Conservation (phyloP, 2,329 filamentous ascomycete genomes). For the Neofusicoccum ribis region DNA sequence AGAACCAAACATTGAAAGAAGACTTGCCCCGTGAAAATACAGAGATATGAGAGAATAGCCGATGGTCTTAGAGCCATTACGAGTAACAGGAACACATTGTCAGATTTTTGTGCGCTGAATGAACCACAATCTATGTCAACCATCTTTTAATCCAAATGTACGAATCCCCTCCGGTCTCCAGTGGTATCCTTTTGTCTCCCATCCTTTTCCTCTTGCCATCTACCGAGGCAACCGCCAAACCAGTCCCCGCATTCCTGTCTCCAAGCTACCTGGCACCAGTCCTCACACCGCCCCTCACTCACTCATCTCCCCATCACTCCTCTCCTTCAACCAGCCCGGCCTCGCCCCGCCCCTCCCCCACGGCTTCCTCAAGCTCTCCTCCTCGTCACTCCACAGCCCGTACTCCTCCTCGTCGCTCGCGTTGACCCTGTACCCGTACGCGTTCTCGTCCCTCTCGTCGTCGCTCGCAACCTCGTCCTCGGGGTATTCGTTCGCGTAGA, state of each 20-base stretch:
- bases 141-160: too few species aligned
- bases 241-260: background rate
- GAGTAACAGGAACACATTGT: too few species aligned
- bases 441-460: constrained; percentile 57
- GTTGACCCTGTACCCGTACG: constrained; percentile 42
- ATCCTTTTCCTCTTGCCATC: too few species aligned
- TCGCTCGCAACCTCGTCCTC: constrained; percentile 76
- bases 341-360: background rate
- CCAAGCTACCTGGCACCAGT: background rate
- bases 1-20: too few species aligned
- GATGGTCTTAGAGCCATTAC: too few species aligned
- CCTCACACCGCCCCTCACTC: background rate
- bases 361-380: constrained; percentile 25
- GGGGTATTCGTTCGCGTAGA: constrained; percentile 77
- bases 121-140: too few species aligned
- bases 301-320: background rate
- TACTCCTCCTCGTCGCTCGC: constrained; percentile 45
- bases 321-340: constrained; percentile 1
- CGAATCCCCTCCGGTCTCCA: too few species aligned
- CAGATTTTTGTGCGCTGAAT: too few species aligned
- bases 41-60: too few species aligned
- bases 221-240: too few species aligned
- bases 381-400: constrained; percentile 30
- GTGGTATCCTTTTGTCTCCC: too few species aligned
- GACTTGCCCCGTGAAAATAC: too few species aligned